phyloP scores from a whole-genome alignment of 179 eudicot species.

The Pouteria campechiana region DNA sequence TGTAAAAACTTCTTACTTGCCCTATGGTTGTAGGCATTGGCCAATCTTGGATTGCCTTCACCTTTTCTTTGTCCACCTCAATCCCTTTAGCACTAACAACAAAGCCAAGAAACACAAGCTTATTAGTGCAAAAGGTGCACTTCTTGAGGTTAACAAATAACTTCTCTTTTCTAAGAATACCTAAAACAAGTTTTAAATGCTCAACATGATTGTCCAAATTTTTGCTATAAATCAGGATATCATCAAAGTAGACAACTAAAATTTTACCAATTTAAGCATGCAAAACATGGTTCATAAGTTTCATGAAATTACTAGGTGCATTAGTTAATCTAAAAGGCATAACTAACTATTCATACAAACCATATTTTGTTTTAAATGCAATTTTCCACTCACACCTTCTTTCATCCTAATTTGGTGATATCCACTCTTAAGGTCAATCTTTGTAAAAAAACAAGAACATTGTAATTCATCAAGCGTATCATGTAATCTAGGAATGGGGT shows the following conservation, averaged over 20 bases:
- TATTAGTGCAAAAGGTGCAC: background rate
- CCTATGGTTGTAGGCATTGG: background rate
- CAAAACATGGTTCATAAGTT: no score
- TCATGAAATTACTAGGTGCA: no score
- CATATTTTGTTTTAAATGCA: background rate
- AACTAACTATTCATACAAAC: background rate
- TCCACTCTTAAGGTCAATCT: no score
- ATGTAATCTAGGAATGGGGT: background rate
- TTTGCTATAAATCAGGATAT: no score
- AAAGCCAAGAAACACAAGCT: slow-evolving; percentile 3
- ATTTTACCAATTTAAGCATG: no score
- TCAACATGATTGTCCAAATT: background rate
- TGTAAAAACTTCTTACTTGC: background rate
- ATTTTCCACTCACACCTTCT: slow-evolving; percentile 1
- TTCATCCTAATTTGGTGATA: no score
- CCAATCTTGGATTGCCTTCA: background rate
- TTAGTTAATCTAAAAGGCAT: no score
- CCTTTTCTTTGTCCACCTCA: background rate
- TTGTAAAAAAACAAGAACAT: background rate
- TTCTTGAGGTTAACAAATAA: background rate
- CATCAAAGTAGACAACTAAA: background rate
- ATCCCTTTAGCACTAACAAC: background rate
- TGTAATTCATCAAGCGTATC: background rate
- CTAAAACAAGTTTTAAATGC: background rate
- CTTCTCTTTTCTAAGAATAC: background rate